Evolutionary conservation across 108 stramenopile genomes (phyloP).

Genomic region (Pseudonitzschia delicatissima): DNA sequence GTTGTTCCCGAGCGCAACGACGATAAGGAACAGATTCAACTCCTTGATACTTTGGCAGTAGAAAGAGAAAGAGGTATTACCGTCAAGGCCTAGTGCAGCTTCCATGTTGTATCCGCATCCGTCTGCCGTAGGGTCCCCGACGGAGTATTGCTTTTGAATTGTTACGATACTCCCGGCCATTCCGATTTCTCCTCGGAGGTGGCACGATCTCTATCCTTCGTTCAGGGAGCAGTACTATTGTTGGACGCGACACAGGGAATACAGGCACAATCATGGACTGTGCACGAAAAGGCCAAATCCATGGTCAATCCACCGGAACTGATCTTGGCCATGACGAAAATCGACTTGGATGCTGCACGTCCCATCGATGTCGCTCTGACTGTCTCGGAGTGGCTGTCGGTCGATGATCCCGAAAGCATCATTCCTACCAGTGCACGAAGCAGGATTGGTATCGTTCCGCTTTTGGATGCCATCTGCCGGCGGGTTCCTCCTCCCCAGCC

Average conservation of each 20-base stretch:
- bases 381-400: slow-evolving; percentile 70
- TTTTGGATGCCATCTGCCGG: slow-evolving; percentile 71
- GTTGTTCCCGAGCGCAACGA: slow-evolving; percentile 2
- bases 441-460: slow-evolving; percentile 65
- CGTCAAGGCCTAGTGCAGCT: slow-evolving; percentile 96
- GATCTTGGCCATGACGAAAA: slow-evolving; percentile 91
- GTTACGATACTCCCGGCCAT: slow-evolving; percentile 97
- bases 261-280: slow-evolving; percentile 97
- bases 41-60: slow-evolving; percentile 94
- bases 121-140: slow-evolving; percentile 64
- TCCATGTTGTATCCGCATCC: slow-evolving; percentile 91
- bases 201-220: slow-evolving; percentile 84
- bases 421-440: slow-evolving; percentile 86
- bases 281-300: slow-evolving; percentile 88
- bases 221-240: slow-evolving; percentile 92
- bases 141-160: slow-evolving; percentile 81
- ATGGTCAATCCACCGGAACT: slow-evolving; percentile 49
- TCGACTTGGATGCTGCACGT: slow-evolving; percentile 88
- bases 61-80: slow-evolving; percentile 97
- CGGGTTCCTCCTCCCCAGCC: slow-evolving; percentile 65
- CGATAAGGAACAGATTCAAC: slow-evolving; percentile 80
- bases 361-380: slow-evolving; percentile 84
- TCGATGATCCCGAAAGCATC: slow-evolving; percentile 89
- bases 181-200: slow-evolving; percentile 96
- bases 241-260: slow-evolving; percentile 95